Conservation (phyloP, 1,284 basidiomycete genomes). For the Anthracocystis walkeri region DNA sequence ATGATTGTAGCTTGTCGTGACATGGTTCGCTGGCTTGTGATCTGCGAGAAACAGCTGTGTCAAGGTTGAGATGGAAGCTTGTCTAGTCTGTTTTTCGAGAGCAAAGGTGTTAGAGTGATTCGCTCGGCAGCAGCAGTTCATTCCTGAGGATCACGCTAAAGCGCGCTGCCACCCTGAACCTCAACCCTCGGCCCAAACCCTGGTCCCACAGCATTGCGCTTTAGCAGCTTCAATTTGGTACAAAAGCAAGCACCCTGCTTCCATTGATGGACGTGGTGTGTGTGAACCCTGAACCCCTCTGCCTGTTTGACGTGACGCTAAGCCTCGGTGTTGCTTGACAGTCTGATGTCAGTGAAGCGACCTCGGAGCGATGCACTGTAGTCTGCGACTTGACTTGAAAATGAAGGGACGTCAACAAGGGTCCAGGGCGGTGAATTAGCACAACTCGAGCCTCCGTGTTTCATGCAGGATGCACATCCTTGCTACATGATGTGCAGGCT, state of each 20-base stretch:
- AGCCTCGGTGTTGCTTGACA: too few species aligned
- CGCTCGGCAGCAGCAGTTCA: neutral
- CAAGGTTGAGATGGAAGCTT: neutral
- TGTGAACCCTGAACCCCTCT: too few species aligned
- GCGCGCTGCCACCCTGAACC: constrained; percentile 8
- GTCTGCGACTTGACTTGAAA: neutral
- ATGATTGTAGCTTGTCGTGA: too few species aligned
- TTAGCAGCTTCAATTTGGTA: neutral
- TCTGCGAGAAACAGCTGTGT: neutral
- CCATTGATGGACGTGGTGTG: too few species aligned
- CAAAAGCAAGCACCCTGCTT: too few species aligned
- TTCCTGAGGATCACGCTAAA: constrained; percentile 13
- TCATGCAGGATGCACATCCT: constrained; percentile 8
- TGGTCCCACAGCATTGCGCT: constrained; percentile 8
- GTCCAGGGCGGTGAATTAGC: constrained; percentile 18
- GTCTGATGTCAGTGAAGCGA: too few species aligned
- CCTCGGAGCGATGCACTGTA: neutral
- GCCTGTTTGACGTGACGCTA: too few species aligned
- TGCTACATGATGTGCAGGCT: neutral
- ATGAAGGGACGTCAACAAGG: constrained; percentile 19
- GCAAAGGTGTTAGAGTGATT: constrained; percentile 7
- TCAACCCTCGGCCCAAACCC: constrained; percentile 39
- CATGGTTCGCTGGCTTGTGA: neutral
- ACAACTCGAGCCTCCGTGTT: neutral
- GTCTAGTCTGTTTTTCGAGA: neutral